Percentiles rank a stretch among this genome's conserved stretches.
phyloP scores from a whole-genome alignment of 345 rosid genomes.

The Eucalyptus sideroxylon region DNA sequence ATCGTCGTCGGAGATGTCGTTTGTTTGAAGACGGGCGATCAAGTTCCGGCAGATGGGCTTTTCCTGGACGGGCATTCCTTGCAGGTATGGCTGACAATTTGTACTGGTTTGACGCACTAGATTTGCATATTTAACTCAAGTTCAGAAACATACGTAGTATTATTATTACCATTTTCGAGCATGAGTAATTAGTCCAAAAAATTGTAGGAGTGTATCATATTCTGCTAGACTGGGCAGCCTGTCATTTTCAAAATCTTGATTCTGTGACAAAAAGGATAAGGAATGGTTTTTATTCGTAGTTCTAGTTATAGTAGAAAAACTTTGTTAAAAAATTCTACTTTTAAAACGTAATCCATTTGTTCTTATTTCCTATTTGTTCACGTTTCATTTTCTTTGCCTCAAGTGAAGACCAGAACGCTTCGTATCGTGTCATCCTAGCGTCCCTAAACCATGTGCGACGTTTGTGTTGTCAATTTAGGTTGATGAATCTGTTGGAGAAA shows the following conservation, averaged over 20 bases:
- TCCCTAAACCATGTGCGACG: neutral
- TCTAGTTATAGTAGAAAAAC: neutral
- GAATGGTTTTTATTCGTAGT: neutral
- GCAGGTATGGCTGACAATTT: constrained; percentile 1
- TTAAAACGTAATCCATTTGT: neutral
- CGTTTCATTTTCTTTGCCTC: neutral
- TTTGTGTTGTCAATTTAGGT: neutral
- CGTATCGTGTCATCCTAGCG: neutral
- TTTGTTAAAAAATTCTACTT: neutral
- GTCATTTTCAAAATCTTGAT: neutral
- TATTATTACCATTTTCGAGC: neutral
- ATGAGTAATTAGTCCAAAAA: neutral
- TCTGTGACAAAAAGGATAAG: neutral
- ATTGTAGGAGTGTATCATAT: neutral
- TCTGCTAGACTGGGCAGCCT: neutral
- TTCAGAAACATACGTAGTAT: neutral
- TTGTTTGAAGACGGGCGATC: constrained; percentile 54
- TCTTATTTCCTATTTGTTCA: neutral
- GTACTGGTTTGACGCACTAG: neutral
- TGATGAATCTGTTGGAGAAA: no score
- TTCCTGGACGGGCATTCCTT: constrained; percentile 31
- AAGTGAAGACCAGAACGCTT: neutral
- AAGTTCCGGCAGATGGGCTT: constrained; percentile 62
- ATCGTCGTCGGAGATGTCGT: constrained; percentile 59
- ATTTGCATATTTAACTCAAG: neutral